A percentile compares a stretch with the other conserved stretches of the same genome.
phyloP scores from a whole-genome alignment of 768 basidiomycete genomes.

The Inosperma sp. region DNA sequence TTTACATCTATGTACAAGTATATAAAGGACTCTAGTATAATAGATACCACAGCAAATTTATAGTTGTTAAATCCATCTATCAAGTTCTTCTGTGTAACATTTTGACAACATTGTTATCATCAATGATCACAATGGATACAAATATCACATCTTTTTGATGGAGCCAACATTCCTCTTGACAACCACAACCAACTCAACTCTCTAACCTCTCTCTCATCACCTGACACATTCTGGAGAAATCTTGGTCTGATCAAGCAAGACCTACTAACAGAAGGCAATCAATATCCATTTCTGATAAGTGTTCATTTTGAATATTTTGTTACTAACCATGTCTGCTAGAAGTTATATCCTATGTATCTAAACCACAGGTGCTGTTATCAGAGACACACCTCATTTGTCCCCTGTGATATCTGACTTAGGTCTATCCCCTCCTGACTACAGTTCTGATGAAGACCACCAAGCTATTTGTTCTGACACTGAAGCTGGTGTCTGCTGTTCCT shows the following conservation, averaged over 20 bases:
- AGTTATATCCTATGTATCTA: neutral
- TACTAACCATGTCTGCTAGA: neutral
- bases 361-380: neutral
- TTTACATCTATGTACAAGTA: too few relatives aligned
- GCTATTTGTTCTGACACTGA: neutral
- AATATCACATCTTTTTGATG: neutral
- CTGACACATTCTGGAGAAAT: neutral
- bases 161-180: too few relatives aligned
- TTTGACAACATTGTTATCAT: too few relatives aligned
- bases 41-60: too few relatives aligned
- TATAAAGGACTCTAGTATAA: too few relatives aligned
- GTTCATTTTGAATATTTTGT: neutral
- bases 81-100: too few relatives aligned
- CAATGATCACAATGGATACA: too few relatives aligned
- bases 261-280: neutral
- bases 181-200: neutral
- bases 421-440: too few relatives aligned
- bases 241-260: neutral
- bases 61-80: too few relatives aligned
- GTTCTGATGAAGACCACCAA: neutral
- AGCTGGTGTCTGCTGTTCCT: neutral
- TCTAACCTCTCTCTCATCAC: neutral
- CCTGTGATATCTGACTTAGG: neutral
- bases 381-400: neutral
- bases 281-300: too few relatives aligned